Evolutionary conservation across 306 rosid genomes (phyloP).

Genomic region (Chamaecrista fasciculata): DNA sequence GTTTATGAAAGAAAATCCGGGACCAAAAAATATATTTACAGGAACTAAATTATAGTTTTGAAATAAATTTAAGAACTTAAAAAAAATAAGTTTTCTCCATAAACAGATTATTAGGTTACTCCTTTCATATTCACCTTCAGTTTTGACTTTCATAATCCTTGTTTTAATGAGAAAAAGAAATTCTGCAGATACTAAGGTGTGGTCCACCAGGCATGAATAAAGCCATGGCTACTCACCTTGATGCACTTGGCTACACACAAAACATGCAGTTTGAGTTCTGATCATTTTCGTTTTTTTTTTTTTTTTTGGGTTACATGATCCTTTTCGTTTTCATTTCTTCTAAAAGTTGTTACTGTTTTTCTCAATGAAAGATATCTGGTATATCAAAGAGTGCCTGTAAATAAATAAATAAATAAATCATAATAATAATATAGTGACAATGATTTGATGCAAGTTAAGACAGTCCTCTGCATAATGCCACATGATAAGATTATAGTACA

Average conservation of each 20-base stretch:
- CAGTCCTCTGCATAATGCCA: too few species aligned
- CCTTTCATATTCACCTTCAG: background rate
- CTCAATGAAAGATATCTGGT: background rate
- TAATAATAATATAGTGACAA: background rate
- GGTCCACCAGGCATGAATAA: slow-evolving; percentile 40
- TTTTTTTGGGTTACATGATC: too few species aligned
- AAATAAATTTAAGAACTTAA: background rate
- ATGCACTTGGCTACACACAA: slow-evolving; percentile 30
- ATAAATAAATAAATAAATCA: background rate
- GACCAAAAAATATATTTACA: too few species aligned
- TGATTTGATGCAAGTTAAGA: background rate
- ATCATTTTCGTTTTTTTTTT: background rate
- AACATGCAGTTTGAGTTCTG: slow-evolving; percentile 36
- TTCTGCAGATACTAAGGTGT: slow-evolving; percentile 31
- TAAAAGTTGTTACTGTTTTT: background rate
- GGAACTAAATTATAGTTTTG: too few species aligned
- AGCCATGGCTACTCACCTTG: slow-evolving; percentile 36
- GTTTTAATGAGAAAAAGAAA: background rate
- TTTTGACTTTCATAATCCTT: background rate
- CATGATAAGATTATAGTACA: background rate
- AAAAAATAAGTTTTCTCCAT: background rate
- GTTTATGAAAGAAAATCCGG: too few species aligned
- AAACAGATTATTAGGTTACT: too few species aligned
- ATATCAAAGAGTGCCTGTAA: background rate
- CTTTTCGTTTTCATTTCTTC: background rate